These are phyloP conservation scores for Sugiyamaella sp. DNA, from an alignment of 1,139 yeast species.

Conservation along the genomic window DNA sequence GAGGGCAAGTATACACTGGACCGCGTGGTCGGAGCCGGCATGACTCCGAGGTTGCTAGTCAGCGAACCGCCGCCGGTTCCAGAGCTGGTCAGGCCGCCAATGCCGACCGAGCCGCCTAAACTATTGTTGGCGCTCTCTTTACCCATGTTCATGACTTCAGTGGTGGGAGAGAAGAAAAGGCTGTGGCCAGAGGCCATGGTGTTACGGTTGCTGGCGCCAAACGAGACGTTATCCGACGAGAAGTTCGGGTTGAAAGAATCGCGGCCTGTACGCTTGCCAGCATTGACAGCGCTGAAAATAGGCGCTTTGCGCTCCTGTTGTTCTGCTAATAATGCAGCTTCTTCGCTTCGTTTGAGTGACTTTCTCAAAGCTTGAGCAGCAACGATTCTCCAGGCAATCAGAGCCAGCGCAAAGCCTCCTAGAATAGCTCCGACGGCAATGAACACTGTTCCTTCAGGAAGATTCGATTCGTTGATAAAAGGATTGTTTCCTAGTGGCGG, in stretches of 20 bases:
- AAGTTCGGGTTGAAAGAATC: constrained; percentile 9
- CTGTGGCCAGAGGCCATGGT: constrained; percentile 22
- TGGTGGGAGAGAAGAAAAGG: constrained; percentile 79
- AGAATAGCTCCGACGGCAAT: constrained; percentile 75
- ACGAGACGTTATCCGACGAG: constrained; percentile 13
- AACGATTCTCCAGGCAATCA: constrained; percentile 44
- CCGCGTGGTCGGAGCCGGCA: constrained; percentile 27
- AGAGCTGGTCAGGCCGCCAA: constrained; percentile 14
- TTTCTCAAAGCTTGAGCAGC: constrained; percentile 32
- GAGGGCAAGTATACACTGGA: constrained; percentile 43
- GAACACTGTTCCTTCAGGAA: constrained; percentile 76
- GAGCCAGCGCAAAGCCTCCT: constrained; percentile 55
- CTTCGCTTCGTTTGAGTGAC: constrained; percentile 31
- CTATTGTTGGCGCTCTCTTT: constrained; percentile 30
- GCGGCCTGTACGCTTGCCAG: constrained; percentile 8
- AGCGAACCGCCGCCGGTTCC: constrained; percentile 25
- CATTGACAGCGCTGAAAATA: constrained; percentile 16
- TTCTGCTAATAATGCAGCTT: constrained; percentile 22
- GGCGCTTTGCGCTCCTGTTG: constrained; percentile 17
- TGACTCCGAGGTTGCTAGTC: constrained; percentile 29
- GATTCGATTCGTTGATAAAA: constrained; percentile 52
- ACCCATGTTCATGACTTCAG: constrained; percentile 60
- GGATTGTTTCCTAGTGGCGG: constrained; percentile 67
- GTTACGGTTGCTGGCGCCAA: constrained; percentile 17
- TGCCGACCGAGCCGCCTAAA: constrained; percentile 19